These are phyloP conservation scores for Colletotrichum viniferum DNA, from an alignment of 2,329 filamentous ascomycete species.

Conservation along the genomic window DNA sequence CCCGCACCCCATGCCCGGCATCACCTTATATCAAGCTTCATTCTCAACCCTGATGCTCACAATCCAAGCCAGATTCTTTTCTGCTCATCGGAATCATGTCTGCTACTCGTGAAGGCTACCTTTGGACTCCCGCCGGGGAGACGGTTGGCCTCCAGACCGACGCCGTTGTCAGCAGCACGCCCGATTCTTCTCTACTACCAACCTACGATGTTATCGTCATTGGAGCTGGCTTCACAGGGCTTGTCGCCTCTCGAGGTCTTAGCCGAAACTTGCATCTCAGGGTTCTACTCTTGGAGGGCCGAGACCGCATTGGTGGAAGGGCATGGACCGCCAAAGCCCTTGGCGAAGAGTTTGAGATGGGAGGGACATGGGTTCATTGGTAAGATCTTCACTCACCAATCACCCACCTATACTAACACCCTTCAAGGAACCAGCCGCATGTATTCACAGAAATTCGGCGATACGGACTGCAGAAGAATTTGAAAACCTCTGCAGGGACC, in stretches of 20 bases:
- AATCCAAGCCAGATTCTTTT: not conserved
- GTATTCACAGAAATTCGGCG: not conserved
- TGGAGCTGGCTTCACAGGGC: not conserved
- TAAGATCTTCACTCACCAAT: not conserved
- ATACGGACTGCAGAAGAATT: not conserved
- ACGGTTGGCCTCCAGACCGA: not conserved
- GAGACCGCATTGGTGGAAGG: not conserved
- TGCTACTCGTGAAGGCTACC: not conserved
- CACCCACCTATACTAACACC: rapidly evolving
- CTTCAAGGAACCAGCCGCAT: not conserved
- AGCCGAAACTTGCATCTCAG: not conserved
- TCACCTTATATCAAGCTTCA: not conserved
- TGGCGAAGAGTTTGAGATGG: not conserved
- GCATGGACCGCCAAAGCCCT: not conserved
- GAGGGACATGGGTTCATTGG: not conserved
- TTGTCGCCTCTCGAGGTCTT: not conserved
- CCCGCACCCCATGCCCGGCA: not conserved
- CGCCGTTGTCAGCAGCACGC: not conserved
- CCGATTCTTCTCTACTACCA: not conserved
- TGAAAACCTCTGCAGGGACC: not conserved
- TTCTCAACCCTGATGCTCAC: not conserved
- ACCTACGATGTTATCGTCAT: not conserved
- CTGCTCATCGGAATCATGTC: not conserved
- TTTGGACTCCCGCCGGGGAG: rapidly evolving
- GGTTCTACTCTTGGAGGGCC: not conserved